Conservation (phyloP, 805 yeast genomes). For the Suhomyces sp. region DNA sequence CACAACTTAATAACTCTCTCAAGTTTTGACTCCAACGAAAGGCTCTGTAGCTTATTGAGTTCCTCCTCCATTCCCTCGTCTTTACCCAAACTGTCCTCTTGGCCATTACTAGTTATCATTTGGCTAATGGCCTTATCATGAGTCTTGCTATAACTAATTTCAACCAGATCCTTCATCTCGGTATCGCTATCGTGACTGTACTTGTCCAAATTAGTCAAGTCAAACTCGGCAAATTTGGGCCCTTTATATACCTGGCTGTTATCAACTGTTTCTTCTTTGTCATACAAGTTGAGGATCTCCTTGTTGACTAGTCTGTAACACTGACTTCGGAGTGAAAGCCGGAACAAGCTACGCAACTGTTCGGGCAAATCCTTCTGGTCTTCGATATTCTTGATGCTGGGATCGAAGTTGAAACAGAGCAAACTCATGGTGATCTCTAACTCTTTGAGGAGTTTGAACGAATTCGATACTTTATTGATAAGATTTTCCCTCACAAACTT, state of each 20-base stretch:
- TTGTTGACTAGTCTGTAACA: conserved; percentile 71
- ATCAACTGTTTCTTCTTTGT: conserved; percentile 8
- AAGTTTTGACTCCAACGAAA: conserved; percentile 39
- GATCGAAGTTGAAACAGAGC: conserved; percentile 50
- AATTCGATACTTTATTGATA: conserved; percentile 58
- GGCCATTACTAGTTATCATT: conserved; percentile 4
- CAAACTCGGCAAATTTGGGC: conserved; percentile 19
- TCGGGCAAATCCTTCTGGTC: conserved; percentile 48
- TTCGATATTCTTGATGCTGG: conserved; percentile 24
- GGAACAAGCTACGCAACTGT: conserved; percentile 53
- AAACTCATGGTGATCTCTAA: conserved; percentile 83
- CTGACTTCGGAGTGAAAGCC: conserved; percentile 56
- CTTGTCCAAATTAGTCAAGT: conserved; percentile 12
- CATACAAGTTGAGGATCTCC: conserved; percentile 47
- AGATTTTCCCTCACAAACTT: conserved; percentile 60
- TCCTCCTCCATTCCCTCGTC: conserved; percentile 23
- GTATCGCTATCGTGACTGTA: conserved; percentile 4
- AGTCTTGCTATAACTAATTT: not conserved
- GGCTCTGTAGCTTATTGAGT: conserved; percentile 16
- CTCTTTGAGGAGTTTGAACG: conserved; percentile 60
- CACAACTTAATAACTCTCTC: conserved; percentile 58
- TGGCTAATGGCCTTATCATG: not conserved
- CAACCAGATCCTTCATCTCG: conserved; percentile 7
- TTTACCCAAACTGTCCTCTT: conserved; percentile 11
- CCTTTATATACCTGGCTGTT: conserved; percentile 16